Evolutionary conservation across 805 yeast genomes (phyloP).

Genomic region (Metschnikowia lochheadii): DNA sequence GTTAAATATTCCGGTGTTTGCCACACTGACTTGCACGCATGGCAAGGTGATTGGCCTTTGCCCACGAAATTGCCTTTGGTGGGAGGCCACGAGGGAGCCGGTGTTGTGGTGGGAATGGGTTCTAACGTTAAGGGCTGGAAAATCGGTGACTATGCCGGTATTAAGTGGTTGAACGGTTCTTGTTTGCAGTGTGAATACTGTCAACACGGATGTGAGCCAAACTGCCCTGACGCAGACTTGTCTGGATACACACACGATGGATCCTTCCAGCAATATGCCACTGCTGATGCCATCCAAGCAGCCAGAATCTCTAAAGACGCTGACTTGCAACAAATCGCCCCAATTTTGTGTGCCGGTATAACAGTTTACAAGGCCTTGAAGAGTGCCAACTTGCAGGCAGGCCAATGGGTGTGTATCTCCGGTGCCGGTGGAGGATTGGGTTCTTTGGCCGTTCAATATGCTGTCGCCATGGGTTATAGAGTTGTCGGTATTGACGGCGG

Average conservation of each 20-base stretch:
- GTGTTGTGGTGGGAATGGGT: slow-evolving; percentile 43
- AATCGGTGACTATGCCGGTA: slow-evolving; percentile 42
- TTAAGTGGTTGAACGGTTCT: slow-evolving; percentile 46
- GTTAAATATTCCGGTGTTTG: slow-evolving; percentile 46
- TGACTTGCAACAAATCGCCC: slow-evolving; percentile 54
- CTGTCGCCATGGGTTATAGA: slow-evolving; percentile 66
- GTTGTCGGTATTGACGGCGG: slow-evolving; percentile 75
- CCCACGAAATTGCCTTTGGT: slow-evolving; percentile 43
- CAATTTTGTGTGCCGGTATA: slow-evolving; percentile 65
- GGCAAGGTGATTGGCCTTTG: slow-evolving; percentile 48
- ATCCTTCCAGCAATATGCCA: slow-evolving; percentile 64
- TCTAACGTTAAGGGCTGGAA: slow-evolving; percentile 40
- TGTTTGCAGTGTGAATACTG: slow-evolving; percentile 42
- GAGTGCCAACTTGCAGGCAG: slow-evolving; percentile 53
- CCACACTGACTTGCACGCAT: slow-evolving; percentile 46
- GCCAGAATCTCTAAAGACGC: slow-evolving; percentile 54
- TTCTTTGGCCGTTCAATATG: slow-evolving; percentile 70
- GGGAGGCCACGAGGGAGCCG: slow-evolving; percentile 49
- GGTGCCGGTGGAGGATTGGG: slow-evolving; percentile 87
- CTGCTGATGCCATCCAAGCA: slow-evolving; percentile 63
- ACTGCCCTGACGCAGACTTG: slow-evolving; percentile 63
- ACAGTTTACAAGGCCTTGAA: slow-evolving; percentile 67
- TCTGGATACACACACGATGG: slow-evolving; percentile 74
- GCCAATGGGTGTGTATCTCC: slow-evolving; percentile 71
- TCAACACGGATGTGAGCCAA: slow-evolving; percentile 41